These are phyloP conservation scores for Knoxdaviesia proteae DNA, from an alignment of 2,329 filamentous ascomycete genomes.

Conservation along the genomic window DNA sequence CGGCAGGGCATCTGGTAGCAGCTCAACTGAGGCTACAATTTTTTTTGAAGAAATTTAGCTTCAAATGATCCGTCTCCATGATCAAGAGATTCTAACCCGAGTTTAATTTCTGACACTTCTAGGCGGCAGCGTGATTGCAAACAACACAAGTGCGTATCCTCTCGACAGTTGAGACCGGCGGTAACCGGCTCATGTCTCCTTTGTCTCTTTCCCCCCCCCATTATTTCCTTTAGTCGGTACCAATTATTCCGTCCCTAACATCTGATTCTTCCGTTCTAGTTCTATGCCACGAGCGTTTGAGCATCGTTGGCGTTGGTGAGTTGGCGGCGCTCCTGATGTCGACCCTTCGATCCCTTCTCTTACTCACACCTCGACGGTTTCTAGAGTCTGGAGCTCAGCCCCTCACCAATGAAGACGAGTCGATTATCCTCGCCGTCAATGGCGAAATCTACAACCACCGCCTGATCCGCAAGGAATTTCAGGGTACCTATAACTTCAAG, in stretches of 20 bases:
- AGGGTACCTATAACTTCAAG: conserved; percentile 84
- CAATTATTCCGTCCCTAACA: neutral
- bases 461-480: conserved; percentile 71
- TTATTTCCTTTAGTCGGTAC: neutral
- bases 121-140: conserved; percentile 77
- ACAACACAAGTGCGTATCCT: conserved; percentile 60
- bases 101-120: conserved; percentile 7
- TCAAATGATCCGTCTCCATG: conserved; percentile 4
- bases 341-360: conserved; percentile 4
- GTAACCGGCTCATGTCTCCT: too few species aligned
- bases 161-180: conserved; percentile 6
- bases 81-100: conserved; percentile 9
- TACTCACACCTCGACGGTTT: conserved; percentile 2
- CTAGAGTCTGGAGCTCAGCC: conserved; percentile 88
- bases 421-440: conserved; percentile 85
- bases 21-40: too few species aligned
- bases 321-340: conserved; percentile 8
- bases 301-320: conserved; percentile 89
- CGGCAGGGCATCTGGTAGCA: too few species aligned
- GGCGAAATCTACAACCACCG: conserved; percentile 99
- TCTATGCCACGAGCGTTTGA: conserved; percentile 90
- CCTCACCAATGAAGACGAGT: conserved; percentile 75
- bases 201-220: too few species aligned
- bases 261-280: conserved; percentile 26
- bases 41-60: neutral